These are phyloP conservation scores for Zangia roseola DNA, from an alignment of 768 basidiomycete species.

Conservation along the genomic window DNA sequence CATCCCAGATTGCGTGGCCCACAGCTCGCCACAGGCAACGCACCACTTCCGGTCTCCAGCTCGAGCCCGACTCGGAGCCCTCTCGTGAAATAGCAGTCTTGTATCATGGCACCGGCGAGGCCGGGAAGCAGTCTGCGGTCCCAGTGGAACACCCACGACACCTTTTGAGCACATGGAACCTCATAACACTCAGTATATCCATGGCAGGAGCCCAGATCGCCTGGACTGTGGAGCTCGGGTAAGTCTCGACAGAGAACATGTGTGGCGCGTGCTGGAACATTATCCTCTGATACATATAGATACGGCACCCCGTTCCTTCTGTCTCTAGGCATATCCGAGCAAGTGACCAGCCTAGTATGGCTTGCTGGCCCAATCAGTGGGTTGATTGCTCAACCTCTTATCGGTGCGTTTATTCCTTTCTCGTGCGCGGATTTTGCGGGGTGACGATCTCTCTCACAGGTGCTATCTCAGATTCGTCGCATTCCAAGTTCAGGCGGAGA, in stretches of 20 bases:
- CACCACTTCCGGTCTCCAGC: conserved; percentile 21
- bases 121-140: conserved; percentile 19
- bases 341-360: conserved; percentile 94
- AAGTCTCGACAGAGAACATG: conserved; percentile 27
- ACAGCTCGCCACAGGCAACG: conserved; percentile 38
- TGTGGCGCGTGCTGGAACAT: background rate
- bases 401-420: conserved; percentile 52
- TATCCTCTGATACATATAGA: conserved; percentile 40
- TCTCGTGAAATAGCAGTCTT: conserved; percentile 21
- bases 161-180: conserved; percentile 56
- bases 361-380: conserved; percentile 93
- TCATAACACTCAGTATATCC: conserved; percentile 81
- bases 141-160: conserved; percentile 25
- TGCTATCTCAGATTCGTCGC: conserved; percentile 92
- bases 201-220: conserved; percentile 95
- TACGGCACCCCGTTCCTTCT: conserved; percentile 96
- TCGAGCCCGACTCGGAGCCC: conserved; percentile 21
- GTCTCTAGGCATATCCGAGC: conserved; percentile 76
- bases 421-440: background rate
- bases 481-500: conserved; percentile 85
- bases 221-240: conserved; percentile 96
- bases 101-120: conserved; percentile 34
- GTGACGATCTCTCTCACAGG: conserved; percentile 43
- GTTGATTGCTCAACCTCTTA: conserved; percentile 93
- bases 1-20: conserved; percentile 79